Evolutionary conservation across 1,284 basidiomycete genomes (phyloP), one percentile per base, ranked within the genome.

Genomic region (Papiliotrema nemorosa): DNA sequence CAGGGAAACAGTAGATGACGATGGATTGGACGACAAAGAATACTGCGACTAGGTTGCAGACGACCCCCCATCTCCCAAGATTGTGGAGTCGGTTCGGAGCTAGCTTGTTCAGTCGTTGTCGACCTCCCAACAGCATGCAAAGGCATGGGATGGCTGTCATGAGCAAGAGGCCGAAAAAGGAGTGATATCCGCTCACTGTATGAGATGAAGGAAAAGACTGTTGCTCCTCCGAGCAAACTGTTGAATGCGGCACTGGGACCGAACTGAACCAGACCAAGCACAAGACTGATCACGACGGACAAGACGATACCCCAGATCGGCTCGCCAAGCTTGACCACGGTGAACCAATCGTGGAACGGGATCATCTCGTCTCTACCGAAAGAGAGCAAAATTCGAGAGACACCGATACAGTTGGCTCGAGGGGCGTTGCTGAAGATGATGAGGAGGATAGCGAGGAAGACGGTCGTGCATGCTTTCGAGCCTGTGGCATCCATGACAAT

Each of bases 401-500:
- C 59, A 12, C 57, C 50, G 29, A 61, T 52, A 26, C 38, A 38
- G 50, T 51, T 56, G 4, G 59, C 62, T 27, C 59, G 50, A 5
- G 55, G 41, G n/a, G 57, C 52, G 45, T 61, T 61, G 13, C 45
- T 44, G 50, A 67, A 61, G 10, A 63, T 44, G 24, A 64, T 44
- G 25, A 59, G 54, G 48, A 58, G 53, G 48, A 64, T 59, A 37
- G 62, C 49, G 52, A 64, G 44, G 53, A 61, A 57, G 24, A 63
- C 50, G 22, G 57, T 60, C 0, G 63, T 58, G 16, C 58, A 61
- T 2, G 57, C 57, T 24, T 45, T 49, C 18, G 58, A 63, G 3
- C 47, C 44, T 2, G 64, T 66, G 1, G 64, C 54, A 47, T 69
- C 59, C 52, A 62, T 52, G 47, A 38, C 81, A 47, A 77, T 65